phyloP scores from a whole-genome alignment of 345 rosid genomes.

The Euphorbia lathyris region DNA sequence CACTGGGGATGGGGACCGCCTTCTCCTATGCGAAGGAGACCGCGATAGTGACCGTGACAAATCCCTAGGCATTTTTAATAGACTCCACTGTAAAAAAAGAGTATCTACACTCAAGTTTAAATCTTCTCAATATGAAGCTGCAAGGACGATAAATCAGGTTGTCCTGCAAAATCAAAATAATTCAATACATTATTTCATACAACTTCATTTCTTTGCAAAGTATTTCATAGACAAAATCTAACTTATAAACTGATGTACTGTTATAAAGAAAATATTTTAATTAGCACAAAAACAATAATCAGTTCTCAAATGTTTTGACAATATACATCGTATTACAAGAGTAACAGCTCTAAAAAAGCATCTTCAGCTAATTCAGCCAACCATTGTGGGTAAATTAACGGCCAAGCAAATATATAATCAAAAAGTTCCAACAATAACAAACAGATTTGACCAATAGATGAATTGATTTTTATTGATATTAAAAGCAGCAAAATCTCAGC shows the following conservation, averaged over 20 bases:
- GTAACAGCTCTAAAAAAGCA: neutral
- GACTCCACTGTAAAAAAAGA: constrained; percentile 1
- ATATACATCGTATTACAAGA: neutral
- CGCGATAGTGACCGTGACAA: constrained; percentile 61
- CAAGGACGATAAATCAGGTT: neutral
- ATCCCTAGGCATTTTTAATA: constrained; percentile 69
- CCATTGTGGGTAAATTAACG: neutral
- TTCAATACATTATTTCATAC: neutral
- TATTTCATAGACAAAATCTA: neutral
- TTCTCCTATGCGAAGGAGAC: constrained; percentile 68
- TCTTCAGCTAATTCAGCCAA: neutral
- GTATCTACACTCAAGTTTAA: neutral
- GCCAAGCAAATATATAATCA: neutral
- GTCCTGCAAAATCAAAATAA: neutral
- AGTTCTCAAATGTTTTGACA: neutral
- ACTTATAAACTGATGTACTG: neutral
- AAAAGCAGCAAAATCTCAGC: neutral
- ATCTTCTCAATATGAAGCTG: neutral
- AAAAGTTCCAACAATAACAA: neutral
- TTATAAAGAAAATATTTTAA: neutral
- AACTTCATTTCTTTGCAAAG: neutral
- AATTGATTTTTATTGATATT: neutral
- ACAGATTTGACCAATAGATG: neutral
- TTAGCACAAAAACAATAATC: neutral
- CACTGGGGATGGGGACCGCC: constrained; percentile 69